Evolutionary conservation across 148 eudicot species (phyloP).

Genomic region (Rhododendron williamsianum): DNA sequence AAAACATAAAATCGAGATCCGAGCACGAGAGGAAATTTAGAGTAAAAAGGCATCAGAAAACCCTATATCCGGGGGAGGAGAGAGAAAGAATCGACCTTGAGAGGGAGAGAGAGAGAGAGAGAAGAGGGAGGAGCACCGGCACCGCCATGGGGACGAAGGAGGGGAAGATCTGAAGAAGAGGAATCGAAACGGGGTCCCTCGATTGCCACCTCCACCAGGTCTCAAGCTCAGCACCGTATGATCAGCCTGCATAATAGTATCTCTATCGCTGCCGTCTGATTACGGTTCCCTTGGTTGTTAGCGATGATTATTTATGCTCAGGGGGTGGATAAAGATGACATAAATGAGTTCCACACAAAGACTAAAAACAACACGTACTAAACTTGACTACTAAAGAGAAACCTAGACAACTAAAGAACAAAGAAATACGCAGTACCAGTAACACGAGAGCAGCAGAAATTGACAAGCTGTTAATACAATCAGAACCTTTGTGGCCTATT

Average conservation of each 20-base stretch:
- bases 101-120: background rate
- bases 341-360: no score
- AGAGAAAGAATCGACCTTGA: conserved; percentile 42
- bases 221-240: conserved; percentile 89
- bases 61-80: conserved; percentile 18
- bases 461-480: no score
- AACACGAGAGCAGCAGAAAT: no score
- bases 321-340: no score
- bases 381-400: no score
- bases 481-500: no score
- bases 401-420: no score
- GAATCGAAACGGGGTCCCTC: conserved; percentile 64
- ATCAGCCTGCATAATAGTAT: conserved; percentile 83
- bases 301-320: no score
- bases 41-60: background rate
- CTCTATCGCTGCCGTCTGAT: conserved; percentile 27
- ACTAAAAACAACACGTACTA: no score
- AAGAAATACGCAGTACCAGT: no score
- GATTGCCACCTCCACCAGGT: conserved; percentile 80
- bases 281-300: background rate
- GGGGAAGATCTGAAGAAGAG: conserved; percentile 50
- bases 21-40: background rate
- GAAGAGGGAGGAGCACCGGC: conserved; percentile 13
- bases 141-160: conserved; percentile 72
- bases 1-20: background rate